These are phyloP conservation scores for Globisporangium ultimum DNA, from an alignment of 352 stramenopile species.

Conservation along the genomic window DNA sequence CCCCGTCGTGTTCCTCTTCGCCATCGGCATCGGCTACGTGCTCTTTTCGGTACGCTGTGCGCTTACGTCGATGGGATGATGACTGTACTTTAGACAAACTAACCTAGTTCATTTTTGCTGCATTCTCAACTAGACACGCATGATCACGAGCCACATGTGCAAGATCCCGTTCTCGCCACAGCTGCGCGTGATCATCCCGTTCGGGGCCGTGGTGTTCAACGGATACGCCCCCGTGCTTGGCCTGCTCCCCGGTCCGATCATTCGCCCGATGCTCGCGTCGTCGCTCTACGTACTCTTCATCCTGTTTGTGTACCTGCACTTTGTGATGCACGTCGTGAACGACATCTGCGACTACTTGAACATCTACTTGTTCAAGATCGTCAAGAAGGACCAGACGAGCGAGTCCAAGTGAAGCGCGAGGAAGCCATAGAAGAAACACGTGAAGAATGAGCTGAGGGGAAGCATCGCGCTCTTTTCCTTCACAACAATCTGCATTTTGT, in stretches of 20 bases:
- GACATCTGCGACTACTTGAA: conserved; percentile 86
- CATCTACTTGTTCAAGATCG: conserved; percentile 84
- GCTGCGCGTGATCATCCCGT: conserved; percentile 76
- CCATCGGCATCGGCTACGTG: conserved; percentile 80
- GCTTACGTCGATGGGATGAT: conserved; percentile 7
- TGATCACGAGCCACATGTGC: conserved; percentile 90
- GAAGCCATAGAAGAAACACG: not conserved
- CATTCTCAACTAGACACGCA: conserved; percentile 51
- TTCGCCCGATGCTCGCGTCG: conserved; percentile 67
- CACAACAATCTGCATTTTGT: not conserved
- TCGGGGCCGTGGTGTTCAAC: conserved; percentile 73
- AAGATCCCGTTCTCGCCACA: conserved; percentile 85
- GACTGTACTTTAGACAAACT: not conserved
- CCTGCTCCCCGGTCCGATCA: conserved; percentile 39
- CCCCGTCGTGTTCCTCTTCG: conserved; percentile 74
- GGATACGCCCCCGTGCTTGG: conserved; percentile 52
- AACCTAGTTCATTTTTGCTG: too few species aligned
- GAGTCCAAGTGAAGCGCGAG: conserved; percentile 6
- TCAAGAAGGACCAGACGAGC: conserved; percentile 27
- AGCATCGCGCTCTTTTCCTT: too few species aligned
- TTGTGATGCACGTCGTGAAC: conserved; percentile 73
- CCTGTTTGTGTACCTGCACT: conserved; percentile 74
- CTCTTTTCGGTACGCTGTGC: conserved; percentile 68
- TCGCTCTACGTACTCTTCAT: conserved; percentile 75
- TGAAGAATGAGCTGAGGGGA: not conserved